These are phyloP conservation scores for Bromus sterilis DNA, from an alignment of 176 grass and related monocot genomes.

Conservation along the genomic window DNA sequence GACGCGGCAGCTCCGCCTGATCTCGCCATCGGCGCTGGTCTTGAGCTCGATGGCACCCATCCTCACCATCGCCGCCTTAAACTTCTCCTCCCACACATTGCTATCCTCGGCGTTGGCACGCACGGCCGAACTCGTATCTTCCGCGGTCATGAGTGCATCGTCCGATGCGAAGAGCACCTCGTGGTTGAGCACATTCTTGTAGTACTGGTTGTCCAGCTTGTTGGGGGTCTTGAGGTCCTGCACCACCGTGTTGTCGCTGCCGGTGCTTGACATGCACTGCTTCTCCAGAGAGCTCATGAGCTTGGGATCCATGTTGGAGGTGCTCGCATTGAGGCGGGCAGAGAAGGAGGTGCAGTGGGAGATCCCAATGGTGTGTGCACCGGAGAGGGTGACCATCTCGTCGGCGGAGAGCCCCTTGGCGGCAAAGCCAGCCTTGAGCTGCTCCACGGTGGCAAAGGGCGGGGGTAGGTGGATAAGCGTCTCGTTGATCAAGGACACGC, in stretches of 20 bases:
- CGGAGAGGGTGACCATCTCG: too few relatives aligned
- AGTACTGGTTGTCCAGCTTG: slow-evolving; percentile 35
- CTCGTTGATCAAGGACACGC: slow-evolving; percentile 3
- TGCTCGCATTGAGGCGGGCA: neutral
- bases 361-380: neutral
- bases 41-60: slow-evolving; percentile 15
- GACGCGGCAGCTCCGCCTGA: slow-evolving; percentile 8
- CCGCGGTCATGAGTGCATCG: neutral
- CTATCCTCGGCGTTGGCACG: rapidly evolving
- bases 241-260: neutral
- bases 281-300: neutral
- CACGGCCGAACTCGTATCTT: neutral
- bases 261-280: neutral
- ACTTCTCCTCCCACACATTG: neutral
- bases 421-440: slow-evolving; percentile 19
- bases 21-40: slow-evolving; percentile 13
- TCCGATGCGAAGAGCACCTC: slow-evolving; percentile 33
- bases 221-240: slow-evolving; percentile 1
- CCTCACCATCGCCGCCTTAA: slow-evolving; percentile 28
- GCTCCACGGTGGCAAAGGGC: neutral
- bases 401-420: slow-evolving; percentile 4
- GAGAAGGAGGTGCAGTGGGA: slow-evolving; percentile 35
- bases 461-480: neutral
- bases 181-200: slow-evolving; percentile 4
- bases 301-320: neutral